phyloP scores from a whole-genome alignment of 495 filamentous ascomycete species.

The Penicillium ochrochloron region DNA sequence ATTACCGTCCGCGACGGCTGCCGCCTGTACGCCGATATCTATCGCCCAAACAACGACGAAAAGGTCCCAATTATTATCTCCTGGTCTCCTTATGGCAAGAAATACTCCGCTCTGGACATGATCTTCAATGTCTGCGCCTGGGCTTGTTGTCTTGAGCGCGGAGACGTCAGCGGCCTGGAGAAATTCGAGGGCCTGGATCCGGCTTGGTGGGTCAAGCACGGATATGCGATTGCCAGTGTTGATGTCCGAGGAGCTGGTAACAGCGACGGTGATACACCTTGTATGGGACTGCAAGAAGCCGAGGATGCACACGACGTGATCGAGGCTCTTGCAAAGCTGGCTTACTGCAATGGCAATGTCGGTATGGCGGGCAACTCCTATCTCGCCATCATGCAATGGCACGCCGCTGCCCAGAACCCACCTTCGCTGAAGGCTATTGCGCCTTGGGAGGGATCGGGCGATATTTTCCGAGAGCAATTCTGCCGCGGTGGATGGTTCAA shows the following conservation, averaged over 20 bases:
- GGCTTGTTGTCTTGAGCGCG: constrained; percentile 19
- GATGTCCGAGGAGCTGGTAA: constrained; percentile 44
- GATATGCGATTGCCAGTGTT: constrained; percentile 47
- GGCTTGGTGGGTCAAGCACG: constrained; percentile 41
- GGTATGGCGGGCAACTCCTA: constrained; percentile 37
- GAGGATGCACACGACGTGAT: constrained; percentile 31
- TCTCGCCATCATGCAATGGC: constrained; percentile 43
- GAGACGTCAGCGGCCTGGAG: constrained; percentile 28
- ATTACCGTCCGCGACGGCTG: constrained; percentile 35
- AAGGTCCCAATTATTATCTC: constrained; percentile 36
- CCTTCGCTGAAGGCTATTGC: constrained; percentile 45
- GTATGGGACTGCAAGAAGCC: constrained; percentile 45
- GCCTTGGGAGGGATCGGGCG: constrained; percentile 46
- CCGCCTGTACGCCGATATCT: constrained; percentile 36
- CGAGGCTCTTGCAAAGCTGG: constrained; percentile 23
- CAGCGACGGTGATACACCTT: constrained; percentile 40
- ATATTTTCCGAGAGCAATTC: constrained; percentile 43
- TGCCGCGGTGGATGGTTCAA: constrained; percentile 53
- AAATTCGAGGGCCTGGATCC: constrained; percentile 53
- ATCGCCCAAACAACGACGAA: constrained; percentile 26
- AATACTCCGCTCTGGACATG: constrained; percentile 5
- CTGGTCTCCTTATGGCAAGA: constrained; percentile 44
- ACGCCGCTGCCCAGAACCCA: constrained; percentile 41
- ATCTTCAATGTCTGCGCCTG: constrained; percentile 17
- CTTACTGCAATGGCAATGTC: constrained; percentile 32